Conservation (phyloP, 1,284 basidiomycete genomes). For the Pyrrhoderma noxium region DNA sequence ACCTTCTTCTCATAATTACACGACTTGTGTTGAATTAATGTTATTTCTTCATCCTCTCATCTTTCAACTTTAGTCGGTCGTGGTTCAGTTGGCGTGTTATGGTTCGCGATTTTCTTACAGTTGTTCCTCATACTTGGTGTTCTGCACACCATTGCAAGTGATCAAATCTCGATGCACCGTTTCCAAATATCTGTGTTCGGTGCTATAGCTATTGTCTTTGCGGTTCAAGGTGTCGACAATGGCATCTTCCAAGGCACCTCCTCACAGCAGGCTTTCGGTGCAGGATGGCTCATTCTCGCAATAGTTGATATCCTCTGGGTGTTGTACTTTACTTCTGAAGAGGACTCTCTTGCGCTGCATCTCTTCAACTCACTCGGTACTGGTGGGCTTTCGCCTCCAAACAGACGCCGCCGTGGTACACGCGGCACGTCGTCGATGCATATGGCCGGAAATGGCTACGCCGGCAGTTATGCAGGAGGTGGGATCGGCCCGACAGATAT, state of each 20-base stretch:
- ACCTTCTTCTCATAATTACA: slow-evolving; percentile 10
- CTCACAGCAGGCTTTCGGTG: slow-evolving; percentile 76
- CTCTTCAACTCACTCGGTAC: slow-evolving; percentile 84
- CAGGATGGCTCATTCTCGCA: slow-evolving; percentile 89
- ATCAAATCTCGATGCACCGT: slow-evolving; percentile 78
- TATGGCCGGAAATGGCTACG: slow-evolving; percentile 57
- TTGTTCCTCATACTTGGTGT: slow-evolving; percentile 77
- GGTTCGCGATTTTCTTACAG: slow-evolving; percentile 91
- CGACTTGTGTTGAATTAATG: too few relatives aligned
- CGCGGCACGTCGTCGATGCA: slow-evolving; percentile 48
- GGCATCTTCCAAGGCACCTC: slow-evolving; percentile 49
- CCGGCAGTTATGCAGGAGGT: slow-evolving; percentile 51
- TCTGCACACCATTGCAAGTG: slow-evolving; percentile 74
- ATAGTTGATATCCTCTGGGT: slow-evolving; percentile 93
- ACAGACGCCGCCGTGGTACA: slow-evolving; percentile 54
- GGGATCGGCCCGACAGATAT: slow-evolving; percentile 58
- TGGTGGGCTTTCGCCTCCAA: slow-evolving; percentile 77
- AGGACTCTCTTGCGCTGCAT: slow-evolving; percentile 78
- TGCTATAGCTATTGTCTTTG: slow-evolving; percentile 81
- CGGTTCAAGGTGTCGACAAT: slow-evolving; percentile 69
- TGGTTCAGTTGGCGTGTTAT: slow-evolving; percentile 58
- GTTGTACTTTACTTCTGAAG: slow-evolving; percentile 93
- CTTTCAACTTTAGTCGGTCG: slow-evolving; percentile 38
- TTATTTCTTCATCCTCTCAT: too few relatives aligned
- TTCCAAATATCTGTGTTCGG: slow-evolving; percentile 87